Evolutionary conservation across 2,329 filamentous ascomycete species (phyloP).

Genomic region (Hypoxylon sp.): DNA sequence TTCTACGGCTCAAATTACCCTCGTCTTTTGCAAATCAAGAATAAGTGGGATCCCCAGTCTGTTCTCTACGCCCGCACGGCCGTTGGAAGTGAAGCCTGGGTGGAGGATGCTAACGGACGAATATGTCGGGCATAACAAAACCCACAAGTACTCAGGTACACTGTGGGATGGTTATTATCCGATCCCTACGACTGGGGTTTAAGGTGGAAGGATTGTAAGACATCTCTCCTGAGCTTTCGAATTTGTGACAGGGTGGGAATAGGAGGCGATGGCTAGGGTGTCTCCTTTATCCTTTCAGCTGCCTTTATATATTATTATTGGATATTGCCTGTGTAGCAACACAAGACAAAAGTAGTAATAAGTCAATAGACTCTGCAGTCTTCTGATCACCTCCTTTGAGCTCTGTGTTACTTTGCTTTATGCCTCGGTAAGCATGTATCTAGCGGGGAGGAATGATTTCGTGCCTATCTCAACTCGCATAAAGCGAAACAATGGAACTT

Average conservation of each 20-base stretch:
- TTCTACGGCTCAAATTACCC: conserved; percentile 38
- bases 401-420: too few species aligned
- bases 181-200: neutral
- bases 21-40: conserved; percentile 36
- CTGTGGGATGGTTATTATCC: neutral
- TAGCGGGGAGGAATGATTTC: too few species aligned
- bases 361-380: neutral
- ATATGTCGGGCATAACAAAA: neutral
- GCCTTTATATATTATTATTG: neutral
- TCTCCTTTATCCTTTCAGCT: neutral
- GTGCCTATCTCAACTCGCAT: too few species aligned
- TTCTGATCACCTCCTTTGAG: neutral
- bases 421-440: too few species aligned
- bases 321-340: neutral
- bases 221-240: neutral
- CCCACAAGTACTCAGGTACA: neutral
- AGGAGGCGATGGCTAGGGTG: neutral
- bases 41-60: conserved; percentile 38
- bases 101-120: neutral
- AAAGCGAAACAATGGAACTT: too few species aligned
- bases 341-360: too few species aligned
- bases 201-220: neutral
- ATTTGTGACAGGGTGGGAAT: neutral
- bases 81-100: neutral
- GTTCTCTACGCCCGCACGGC: conserved; percentile 9